Evolutionary conservation across 352 stramenopile species (phyloP), one percentile per base, ranked within the genome.

Genomic region (Globisporangium polare): DNA sequence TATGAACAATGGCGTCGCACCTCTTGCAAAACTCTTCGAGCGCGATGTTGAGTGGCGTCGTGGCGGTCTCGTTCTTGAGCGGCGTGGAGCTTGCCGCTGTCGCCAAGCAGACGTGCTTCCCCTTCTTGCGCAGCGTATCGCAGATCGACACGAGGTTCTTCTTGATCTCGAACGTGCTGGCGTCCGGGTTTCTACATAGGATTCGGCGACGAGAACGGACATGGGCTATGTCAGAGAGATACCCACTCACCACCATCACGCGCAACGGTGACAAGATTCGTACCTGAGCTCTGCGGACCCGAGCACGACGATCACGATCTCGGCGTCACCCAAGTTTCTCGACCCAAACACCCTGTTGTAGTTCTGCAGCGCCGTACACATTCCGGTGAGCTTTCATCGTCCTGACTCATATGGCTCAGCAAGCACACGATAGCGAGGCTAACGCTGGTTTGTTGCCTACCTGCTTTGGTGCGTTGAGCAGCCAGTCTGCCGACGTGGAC

Each of bases 81-180:
- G 71, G 83, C 5, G 75, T 62, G 24, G 74, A 51, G 29, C 75
- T 91, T 22, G 72, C 82, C 10, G 81, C 66, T 0, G 86, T 88
- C 22, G 80, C 86, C 37, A 92, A 50, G 47, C 79, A 92, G 27
- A 95, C 86, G 27, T 81, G 72, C 68, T 93, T 92, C 27, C 81
- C 79, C 60, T 95, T 93, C 73, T 91, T 95, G 35, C 76, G 73
- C 59, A 95, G 61, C 2, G 86, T 75, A 69, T 95, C 83, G 63
- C 82, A 92, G 29, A 93, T 81, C 53, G 79, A 70, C 35, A 85
- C 68, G 61, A 95, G 70, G 59, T 92, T 89, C 39, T 71, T 73
- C 54, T 67, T 64, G 53, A 90, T 87, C 41, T 80, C 60, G 17
- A 68, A 47, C 13, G 18, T 53, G 56, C 72, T 65, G 6, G 66